Conservation (phyloP, 257 asterid genomes). For the Ajuga chamaepitys region DNA sequence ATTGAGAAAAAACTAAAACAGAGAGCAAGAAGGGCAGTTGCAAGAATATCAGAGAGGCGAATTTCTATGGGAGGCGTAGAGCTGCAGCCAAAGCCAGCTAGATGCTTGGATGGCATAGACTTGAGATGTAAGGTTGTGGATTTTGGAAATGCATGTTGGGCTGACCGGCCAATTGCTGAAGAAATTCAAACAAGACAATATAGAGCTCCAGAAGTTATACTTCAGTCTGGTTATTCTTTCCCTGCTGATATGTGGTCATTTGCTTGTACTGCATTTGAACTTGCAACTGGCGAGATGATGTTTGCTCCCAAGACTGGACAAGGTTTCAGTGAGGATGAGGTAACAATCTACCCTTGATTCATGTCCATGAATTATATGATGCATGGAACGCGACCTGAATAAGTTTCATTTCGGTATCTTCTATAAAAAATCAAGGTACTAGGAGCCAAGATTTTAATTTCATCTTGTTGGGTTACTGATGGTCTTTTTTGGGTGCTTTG, state of each 20-base stretch:
- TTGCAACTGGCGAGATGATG: constrained; percentile 99
- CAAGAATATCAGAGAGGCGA: constrained; percentile 73
- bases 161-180: constrained; percentile 65
- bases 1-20: constrained; percentile 87
- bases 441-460: background rate
- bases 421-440: background rate
- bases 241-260: constrained; percentile 97
- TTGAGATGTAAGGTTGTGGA: constrained; percentile 89
- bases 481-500: background rate
- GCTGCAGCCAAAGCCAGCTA: constrained; percentile 48
- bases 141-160: constrained; percentile 99
- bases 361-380: constrained; percentile 9
- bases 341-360: constrained; percentile 14
- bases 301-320: constrained; percentile 86
- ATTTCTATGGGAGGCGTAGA: constrained; percentile 58
- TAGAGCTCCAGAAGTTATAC: constrained; percentile 95
- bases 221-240: constrained; percentile 79
- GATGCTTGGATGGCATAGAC: constrained; percentile 77
- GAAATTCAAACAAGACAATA: constrained; percentile 98
- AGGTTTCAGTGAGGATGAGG: constrained; percentile 97
- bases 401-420: constrained; percentile 1
- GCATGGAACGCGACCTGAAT: background rate
- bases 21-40: constrained; percentile 95
- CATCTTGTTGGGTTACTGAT: background rate
- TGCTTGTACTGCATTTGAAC: constrained; percentile 95